Conservation (phyloP, 2,329 filamentous ascomycete species). For the Tolypocladium endophyticum region DNA sequence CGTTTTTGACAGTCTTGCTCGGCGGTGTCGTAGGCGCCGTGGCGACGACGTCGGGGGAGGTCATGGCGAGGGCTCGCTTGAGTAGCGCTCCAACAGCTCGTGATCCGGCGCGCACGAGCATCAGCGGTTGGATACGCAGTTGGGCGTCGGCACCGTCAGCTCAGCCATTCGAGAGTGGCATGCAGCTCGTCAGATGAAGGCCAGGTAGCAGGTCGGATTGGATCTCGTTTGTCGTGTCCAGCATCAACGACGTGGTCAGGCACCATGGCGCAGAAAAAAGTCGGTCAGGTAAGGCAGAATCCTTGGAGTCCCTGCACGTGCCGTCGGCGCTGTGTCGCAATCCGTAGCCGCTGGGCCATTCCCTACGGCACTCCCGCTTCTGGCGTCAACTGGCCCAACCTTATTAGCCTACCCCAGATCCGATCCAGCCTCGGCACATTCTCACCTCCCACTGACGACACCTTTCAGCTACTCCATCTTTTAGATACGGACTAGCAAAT, state of each 20-base stretch:
- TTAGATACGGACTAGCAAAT: neutral
- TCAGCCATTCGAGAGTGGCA: neutral
- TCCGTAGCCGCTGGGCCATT: too few species aligned
- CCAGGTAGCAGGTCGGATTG: neutral
- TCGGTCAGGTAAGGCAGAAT: conserved; percentile 19
- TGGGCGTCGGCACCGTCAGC: neutral
- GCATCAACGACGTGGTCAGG: neutral
- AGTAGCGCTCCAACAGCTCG: conserved; percentile 5
- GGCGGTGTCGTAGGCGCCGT: conserved; percentile 4
- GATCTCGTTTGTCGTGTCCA: neutral
- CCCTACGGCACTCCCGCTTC: neutral
- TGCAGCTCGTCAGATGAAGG: neutral
- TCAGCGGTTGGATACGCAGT: conserved; percentile 1
- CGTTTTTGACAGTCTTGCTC: conserved; percentile 1
- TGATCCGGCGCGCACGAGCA: conserved; percentile 7
- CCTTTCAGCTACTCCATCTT: neutral
- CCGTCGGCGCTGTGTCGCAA: too few species aligned
- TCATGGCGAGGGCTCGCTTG: conserved; percentile 7
- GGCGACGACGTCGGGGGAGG: neutral
- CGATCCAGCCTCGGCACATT: neutral
- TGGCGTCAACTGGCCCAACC: neutral
- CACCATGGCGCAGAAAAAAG: conserved; percentile 2
- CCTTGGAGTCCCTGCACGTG: neutral
- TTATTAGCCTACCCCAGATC: neutral
- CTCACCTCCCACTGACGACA: neutral